Base-by-base conservation (phyloP, 345 rosid genomes). In the rapeseed (Brassica napus) region DNA sequence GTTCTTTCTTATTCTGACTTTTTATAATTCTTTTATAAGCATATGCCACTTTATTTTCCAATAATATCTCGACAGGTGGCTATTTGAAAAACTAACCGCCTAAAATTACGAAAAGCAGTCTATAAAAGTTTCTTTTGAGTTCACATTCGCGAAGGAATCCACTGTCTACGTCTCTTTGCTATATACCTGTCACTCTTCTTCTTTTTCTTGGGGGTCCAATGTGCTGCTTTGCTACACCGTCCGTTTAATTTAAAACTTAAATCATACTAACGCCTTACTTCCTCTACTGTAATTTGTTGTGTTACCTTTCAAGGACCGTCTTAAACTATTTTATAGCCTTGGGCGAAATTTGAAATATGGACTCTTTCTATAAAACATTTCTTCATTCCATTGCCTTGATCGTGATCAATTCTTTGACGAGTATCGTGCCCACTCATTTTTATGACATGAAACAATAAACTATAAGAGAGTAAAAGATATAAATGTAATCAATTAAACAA, bases 11-110 rank as follows among this genome's bases (percentile, higher is more conserved):
- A 2, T 73, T 32, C 55, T 74, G 55, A 32, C 4, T 26, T 58
- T 26, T 61, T 61, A 26, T 28, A 44, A 44, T 32, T 15, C 60
- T 32, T 60, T 68, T 23, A 42, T 47, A 67, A 79, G 69, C 26
- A 73, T 61, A 74, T 74, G 79, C 82, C 82, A 68, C 75, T 74
- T 68, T 74, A 35, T 8, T 28, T 8, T 7, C 82, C 66, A 73
- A 68, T 73, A 15, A 73, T 31, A 73, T n/a, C 0, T 42, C 12
- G 34, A 73, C 82, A 79, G 69, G 69, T 73, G 10, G 32, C 21
- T 72, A 12, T 54, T 49, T 49, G 18, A 49, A 14, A 35, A 49
- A 49, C 7, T 1, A 49, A 49, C 55, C 55, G 55, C 55, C 55
- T 72, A 57, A 72, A 78, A 55, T 16, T 78, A 71, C 9, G 49